A percentile compares a stretch with the other conserved stretches of the same genome.
These are phyloP conservation scores for Collybiopsis luxurians DNA, from an alignment of 768 basidiomycete species.

Conservation along the genomic window DNA sequence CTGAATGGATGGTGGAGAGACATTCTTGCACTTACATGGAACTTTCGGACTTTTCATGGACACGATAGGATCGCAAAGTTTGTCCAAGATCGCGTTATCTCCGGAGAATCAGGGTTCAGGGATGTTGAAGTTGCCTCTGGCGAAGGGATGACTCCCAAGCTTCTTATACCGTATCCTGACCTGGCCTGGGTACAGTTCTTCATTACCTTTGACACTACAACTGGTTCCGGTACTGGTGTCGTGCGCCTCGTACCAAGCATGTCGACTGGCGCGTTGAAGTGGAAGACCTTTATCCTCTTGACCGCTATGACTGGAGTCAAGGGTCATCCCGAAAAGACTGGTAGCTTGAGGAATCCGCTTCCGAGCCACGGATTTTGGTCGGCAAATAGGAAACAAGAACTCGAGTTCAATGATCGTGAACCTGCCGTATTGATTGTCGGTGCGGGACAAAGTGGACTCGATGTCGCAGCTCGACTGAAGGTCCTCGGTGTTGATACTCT, in stretches of 20 bases:
- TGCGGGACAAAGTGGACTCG: constrained; percentile 55
- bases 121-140: no score
- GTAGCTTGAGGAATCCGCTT: constrained; percentile 30
- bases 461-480: constrained; percentile 55
- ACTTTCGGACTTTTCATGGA: constrained; percentile 56
- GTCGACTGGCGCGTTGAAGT: constrained; percentile 29
- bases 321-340: constrained; percentile 39
- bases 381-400: constrained; percentile 33
- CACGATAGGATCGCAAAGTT: constrained; percentile 36
- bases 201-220: no score
- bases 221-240: constrained; percentile 49
- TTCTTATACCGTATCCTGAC: no score
- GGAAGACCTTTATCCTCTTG: constrained; percentile 53
- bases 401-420: constrained; percentile 41
- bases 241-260: constrained; percentile 53
- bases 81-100: constrained; percentile 42
- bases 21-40: constrained; percentile 60
- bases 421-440: constrained; percentile 58
- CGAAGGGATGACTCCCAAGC: no score
- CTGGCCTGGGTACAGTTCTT: no score
- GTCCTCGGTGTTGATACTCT: constrained; percentile 43
- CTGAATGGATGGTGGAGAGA: constrained; percentile 55
- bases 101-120: no score
- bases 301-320: constrained; percentile 49
- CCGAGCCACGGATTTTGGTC: constrained; percentile 52